These are phyloP conservation scores for Crassisporium funariophilum DNA, from an alignment of 768 basidiomycete species.

Conservation along the genomic window DNA sequence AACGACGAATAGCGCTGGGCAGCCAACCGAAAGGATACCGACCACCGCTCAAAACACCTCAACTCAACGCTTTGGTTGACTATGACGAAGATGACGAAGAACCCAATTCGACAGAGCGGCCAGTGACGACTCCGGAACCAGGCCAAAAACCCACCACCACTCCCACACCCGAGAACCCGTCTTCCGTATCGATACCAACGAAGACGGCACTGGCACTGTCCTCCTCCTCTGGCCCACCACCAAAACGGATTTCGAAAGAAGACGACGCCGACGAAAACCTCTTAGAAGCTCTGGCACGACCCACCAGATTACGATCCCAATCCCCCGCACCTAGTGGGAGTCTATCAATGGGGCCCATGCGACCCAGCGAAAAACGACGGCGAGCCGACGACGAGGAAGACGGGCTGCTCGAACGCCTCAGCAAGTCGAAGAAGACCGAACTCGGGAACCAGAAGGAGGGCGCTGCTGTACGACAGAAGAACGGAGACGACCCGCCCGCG, in stretches of 20 bases:
- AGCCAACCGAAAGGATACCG: constrained; percentile 48
- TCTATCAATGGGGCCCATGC: constrained; percentile 40
- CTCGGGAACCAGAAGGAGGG: constrained; percentile 47
- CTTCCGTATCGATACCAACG: constrained; percentile 32
- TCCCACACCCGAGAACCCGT: constrained; percentile 23
- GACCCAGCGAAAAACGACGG: constrained; percentile 70
- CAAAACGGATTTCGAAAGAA: constrained; percentile 40
- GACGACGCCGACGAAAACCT: constrained; percentile 61
- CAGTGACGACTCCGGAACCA: constrained; percentile 8
- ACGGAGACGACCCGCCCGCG: constrained; percentile 51
- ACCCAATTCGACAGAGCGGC: constrained; percentile 7
- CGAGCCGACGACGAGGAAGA: constrained; percentile 75
- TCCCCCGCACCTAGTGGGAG: constrained; percentile 38
- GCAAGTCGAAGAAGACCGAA: constrained; percentile 60
- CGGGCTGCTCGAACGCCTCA: constrained; percentile 62
- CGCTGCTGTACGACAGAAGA: constrained; percentile 38
- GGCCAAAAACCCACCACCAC: constrained; percentile 15
- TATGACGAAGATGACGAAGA: constrained; percentile 80
- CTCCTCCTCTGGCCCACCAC: constrained; percentile 40
- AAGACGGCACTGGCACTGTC: constrained; percentile 27
- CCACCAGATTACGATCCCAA: constrained; percentile 36
- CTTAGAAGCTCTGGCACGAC: constrained; percentile 55
- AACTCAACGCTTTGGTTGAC: constrained; percentile 67
- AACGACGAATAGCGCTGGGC: constrained; percentile 50
- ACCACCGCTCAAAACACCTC: constrained; percentile 52